Conservation (phyloP, 2,329 filamentous ascomycete species). For the Exophiala dermatitidis region DNA sequence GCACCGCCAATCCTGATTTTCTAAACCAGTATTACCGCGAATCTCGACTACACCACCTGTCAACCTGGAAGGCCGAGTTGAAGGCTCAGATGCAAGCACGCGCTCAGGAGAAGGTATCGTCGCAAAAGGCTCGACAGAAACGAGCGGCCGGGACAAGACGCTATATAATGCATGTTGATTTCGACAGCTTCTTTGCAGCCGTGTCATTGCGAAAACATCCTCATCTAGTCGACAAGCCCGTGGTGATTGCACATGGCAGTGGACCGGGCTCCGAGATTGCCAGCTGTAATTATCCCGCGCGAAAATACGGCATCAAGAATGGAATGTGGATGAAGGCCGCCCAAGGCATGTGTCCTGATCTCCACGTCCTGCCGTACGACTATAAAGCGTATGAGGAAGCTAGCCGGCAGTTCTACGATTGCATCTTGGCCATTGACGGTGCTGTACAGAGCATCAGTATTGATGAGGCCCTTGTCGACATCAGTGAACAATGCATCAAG, state of each 20-base stretch:
- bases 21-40: constrained; percentile 92
- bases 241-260: constrained; percentile 79
- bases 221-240: constrained; percentile 68
- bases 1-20: constrained; percentile 87
- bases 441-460: constrained; percentile 93
- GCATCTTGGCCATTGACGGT: constrained; percentile 70
- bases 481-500: constrained; percentile 62
- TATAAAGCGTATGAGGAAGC: constrained; percentile 92
- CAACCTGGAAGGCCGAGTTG: constrained; percentile 90
- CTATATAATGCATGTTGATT: constrained; percentile 93
- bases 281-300: constrained; percentile 91
- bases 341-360: constrained; percentile 69
- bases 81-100: constrained; percentile 81
- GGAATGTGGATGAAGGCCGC: constrained; percentile 99
- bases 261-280: constrained; percentile 90
- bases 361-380: constrained; percentile 91
- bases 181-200: constrained; percentile 96
- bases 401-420: constrained; percentile 78
- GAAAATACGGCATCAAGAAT: constrained; percentile 81
- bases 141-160: constrained; percentile 57
- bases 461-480: constrained; percentile 86
- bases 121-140: constrained; percentile 44
- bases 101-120: constrained; percentile 59
- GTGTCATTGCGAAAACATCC: constrained; percentile 76
- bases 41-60: constrained; percentile 88